Evolutionary conservation across 1,284 basidiomycete genomes (phyloP), one percentile per base, ranked within the genome.

Genomic region (Chalciporus sp.): DNA sequence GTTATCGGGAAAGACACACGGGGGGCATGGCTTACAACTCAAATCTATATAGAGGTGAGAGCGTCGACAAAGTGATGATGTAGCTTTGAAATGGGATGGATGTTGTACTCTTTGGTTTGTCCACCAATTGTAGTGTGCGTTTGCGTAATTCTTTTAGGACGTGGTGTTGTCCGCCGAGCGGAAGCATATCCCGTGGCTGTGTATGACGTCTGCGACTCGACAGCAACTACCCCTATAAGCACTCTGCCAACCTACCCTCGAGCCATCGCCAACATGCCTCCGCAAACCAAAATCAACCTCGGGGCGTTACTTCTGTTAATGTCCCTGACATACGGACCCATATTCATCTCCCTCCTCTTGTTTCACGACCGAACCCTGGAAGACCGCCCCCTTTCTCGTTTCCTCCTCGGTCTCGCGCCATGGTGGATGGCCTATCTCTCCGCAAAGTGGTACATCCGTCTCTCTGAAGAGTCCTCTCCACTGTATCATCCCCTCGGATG

Each of bases 401-500:
- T 65, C 16, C 10, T 65, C 10, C 53, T 67, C n/a, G 28, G 35
- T 16, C 52, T 65, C 28, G 49, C 52, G 5, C 64, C 66, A 3
- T 67, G 61, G 54, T 65, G 60, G 57, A 20, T 66, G 27, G 47
- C 67, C 6, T 68, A 61, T 44, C 20, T 54, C 42, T 62, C 51
- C 1, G 66, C 63, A 12, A 59, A 51, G 50, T 57, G 55, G 56
- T 69, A 65, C 17, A 45, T 69, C 28, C 60, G 48, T 26, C 50
- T 65, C n/a, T 51, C 64, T 1, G 53, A 67, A 23, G 23, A 14
- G 19, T 66, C 61, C n/a, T 67, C 63, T n/a, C 31, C 58, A 5
- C 17, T 66, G 40, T 66, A 68, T 12, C 65, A 69, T 46, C 63
- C 67, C 0, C 20, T 64, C 0, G 67, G 64, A 33, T 66, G 67